Percentiles rank a stretch among this genome's conserved stretches.
Evolutionary conservation across 306 rosid genomes (phyloP).

Genomic region (Prunus salicina): DNA sequence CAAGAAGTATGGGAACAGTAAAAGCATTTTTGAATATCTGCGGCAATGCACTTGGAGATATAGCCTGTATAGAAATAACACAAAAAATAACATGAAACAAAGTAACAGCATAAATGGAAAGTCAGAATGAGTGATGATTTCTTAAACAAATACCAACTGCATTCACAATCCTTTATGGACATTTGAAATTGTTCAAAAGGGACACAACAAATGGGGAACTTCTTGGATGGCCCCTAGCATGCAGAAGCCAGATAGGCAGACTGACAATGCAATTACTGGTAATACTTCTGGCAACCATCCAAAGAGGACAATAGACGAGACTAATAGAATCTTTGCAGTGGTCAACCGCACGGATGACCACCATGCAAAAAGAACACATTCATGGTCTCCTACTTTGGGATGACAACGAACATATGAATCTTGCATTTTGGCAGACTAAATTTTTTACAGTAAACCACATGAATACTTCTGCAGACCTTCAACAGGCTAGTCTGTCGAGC

Average conservation of each 20-base stretch:
- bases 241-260: neutral
- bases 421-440: neutral
- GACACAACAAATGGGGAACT: constrained; percentile 1
- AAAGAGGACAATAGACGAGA: neutral
- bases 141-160: neutral
- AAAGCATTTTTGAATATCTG: no score
- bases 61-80: no score
- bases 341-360: neutral
- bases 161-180: neutral
- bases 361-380: neutral
- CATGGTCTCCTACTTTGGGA: neutral
- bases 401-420: neutral
- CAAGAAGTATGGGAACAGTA: constrained; percentile 58
- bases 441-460: neutral
- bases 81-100: constrained; percentile 1
- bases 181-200: neutral
- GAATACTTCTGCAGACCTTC: constrained; percentile 46
- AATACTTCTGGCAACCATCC: neutral
- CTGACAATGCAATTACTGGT: neutral
- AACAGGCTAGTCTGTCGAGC: constrained; percentile 59
- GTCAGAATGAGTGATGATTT: neutral
- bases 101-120: neutral
- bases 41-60: no score
- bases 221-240: constrained; percentile 4
- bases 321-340: neutral